These are phyloP conservation scores for Capillidium rhysosporum DNA, from an alignment of 371 early-diverging fungal genomes.

Conservation along the genomic window DNA sequence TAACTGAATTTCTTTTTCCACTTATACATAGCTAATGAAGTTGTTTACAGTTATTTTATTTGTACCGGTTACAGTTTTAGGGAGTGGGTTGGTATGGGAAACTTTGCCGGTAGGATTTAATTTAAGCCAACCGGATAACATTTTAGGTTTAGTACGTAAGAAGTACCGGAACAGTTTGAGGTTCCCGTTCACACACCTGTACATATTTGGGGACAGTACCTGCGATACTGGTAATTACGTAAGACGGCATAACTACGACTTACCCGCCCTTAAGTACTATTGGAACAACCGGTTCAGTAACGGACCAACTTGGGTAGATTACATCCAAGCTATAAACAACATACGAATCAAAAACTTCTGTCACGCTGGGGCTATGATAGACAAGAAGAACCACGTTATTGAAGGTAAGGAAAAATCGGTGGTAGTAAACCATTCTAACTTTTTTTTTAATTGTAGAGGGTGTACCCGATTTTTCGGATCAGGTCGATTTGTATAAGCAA, in stretches of 20 bases:
- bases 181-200: neutral
- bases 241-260: neutral
- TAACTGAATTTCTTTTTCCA: too few relatives aligned
- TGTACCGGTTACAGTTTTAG: neutral
- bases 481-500: neutral
- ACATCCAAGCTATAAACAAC: neutral
- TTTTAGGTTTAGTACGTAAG: neutral
- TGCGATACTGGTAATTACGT: slow-evolving; percentile 6
- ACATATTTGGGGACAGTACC: slow-evolving; percentile 6
- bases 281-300: slow-evolving; percentile 13
- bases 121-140: neutral
- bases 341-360: neutral
- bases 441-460: neutral
- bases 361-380: neutral
- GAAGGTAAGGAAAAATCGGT: too few relatives aligned
- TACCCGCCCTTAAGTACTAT: slow-evolving; percentile 3
- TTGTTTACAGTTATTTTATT: too few relatives aligned
- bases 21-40: too few relatives aligned
- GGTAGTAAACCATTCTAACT: too few relatives aligned
- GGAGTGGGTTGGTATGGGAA: neutral
- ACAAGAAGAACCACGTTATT: neutral
- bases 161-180: too few relatives aligned
- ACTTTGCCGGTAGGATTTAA: neutral
- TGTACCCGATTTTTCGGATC: neutral
- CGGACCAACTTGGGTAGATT: slow-evolving; percentile 15